These are phyloP conservation scores for Zygosaccharomyces pseudobailii DNA, from an alignment of 1,139 yeast genomes.

Conservation along the genomic window DNA sequence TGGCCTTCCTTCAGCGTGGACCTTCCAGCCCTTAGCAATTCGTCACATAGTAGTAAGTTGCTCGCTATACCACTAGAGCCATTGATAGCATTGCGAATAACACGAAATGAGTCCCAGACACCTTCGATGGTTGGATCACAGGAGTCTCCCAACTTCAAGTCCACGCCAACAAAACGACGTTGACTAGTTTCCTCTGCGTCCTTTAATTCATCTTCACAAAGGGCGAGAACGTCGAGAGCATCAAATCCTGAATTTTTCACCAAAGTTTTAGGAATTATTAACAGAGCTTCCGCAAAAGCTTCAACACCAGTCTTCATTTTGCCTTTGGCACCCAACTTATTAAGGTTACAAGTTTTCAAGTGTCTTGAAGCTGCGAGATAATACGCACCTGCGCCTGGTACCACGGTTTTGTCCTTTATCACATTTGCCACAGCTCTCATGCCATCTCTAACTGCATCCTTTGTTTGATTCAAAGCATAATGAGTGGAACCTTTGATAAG, in stretches of 20 bases:
- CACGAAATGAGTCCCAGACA: conserved; percentile 94
- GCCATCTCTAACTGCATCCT: conserved; percentile 97
- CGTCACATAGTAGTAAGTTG: conserved; percentile 89
- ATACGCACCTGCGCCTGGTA: conserved; percentile 98
- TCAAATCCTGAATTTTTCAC: conserved; percentile 93
- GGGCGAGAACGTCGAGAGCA: conserved; percentile 80
- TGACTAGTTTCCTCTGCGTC: conserved; percentile 42
- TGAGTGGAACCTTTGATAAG: conserved; percentile 90
- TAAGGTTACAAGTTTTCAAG: conserved; percentile 45
- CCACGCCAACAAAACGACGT: conserved; percentile 84
- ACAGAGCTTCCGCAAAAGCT: conserved; percentile 89
- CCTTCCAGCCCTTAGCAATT: conserved; percentile 91
- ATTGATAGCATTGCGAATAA: conserved; percentile 83
- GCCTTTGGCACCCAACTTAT: conserved; percentile 65
- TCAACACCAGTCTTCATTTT: conserved; percentile 84
- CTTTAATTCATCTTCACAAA: conserved; percentile 82
- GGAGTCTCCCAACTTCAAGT: conserved; percentile 87
- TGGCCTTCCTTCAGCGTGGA: conserved; percentile 72
- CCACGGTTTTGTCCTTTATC: conserved; percentile 73
- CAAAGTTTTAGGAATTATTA: conserved; percentile 88
- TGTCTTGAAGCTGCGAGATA: conserved; percentile 77
- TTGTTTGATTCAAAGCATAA: conserved; percentile 84
- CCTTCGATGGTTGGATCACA: conserved; percentile 95
- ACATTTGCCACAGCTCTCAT: conserved; percentile 92
- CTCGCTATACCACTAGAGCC: conserved; percentile 95